Evolutionary conservation across 2,329 filamentous ascomycete genomes (phyloP).

Genomic region (Cladosporium sphaerospermum): DNA sequence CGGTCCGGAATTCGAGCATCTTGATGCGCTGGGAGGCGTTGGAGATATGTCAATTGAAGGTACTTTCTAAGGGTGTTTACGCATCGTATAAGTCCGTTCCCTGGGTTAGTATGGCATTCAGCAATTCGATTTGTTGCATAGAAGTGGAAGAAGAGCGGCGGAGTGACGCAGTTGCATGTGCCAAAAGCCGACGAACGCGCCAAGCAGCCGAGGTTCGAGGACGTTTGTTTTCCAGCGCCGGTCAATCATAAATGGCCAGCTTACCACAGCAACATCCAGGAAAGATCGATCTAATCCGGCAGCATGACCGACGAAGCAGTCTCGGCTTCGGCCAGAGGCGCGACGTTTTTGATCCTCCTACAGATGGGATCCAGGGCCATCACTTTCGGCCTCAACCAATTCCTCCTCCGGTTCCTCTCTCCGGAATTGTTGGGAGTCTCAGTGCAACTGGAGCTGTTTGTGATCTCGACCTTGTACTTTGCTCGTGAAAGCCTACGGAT

Average conservation of each 20-base stretch:
- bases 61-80: too few species aligned
- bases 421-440: slow-evolving; percentile 78
- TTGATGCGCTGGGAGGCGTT: not conserved
- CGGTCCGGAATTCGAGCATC: slow-evolving; percentile 92
- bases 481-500: slow-evolving; percentile 84
- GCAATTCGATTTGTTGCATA: too few species aligned
- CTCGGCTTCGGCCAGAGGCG: slow-evolving; percentile 57
- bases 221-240: too few species aligned
- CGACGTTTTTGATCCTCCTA: slow-evolving; percentile 78
- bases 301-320: slow-evolving; percentile 28
- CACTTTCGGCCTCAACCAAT: slow-evolving; percentile 87
- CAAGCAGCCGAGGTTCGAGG: not conserved
- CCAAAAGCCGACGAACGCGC: slow-evolving; percentile 7
- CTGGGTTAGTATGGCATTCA: too few species aligned
- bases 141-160: too few species aligned
- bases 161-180: not conserved
- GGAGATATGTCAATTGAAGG: not conserved
- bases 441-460: slow-evolving; percentile 87
- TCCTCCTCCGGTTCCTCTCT: slow-evolving; percentile 81
- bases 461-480: slow-evolving; percentile 90
- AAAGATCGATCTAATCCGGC: not conserved
- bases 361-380: slow-evolving; percentile 81
- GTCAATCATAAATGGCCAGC: not conserved
- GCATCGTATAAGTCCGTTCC: too few species aligned
- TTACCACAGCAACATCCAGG: not conserved